Base-by-base conservation (phyloP, 352 stramenopile genomes). In the Phytophthora europaea region DNA sequence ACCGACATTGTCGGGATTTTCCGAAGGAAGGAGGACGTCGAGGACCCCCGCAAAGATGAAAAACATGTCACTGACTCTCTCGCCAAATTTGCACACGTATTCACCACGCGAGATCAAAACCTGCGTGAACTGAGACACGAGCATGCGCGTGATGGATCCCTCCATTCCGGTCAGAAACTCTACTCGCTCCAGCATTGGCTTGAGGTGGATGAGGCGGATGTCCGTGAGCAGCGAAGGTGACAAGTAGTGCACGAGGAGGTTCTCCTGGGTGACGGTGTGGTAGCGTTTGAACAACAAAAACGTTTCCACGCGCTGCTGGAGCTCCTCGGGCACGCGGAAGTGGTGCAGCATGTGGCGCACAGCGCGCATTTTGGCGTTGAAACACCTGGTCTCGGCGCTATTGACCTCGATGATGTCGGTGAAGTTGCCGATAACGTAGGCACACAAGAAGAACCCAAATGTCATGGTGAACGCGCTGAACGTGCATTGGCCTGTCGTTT, bases 381-480 rank as follows among this genome's bases (percentile, higher is more conserved):
- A 93, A 18, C 85, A 73, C 4, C 85, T 83, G 23, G 88, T 88
- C 34, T 89, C 83, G 4, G 76, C 80, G 18, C 87, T 83, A 28
- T 82, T 80, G 34, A 91, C 67, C 36, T 88, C 79, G 18, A 86
- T 89, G 3, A 82, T 87, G 57, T 93, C 83, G 0, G 78, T 65
- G 31, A 93, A 83, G 59, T 93, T 93, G 5, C 85, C 85, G 34
- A 93, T 76, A 10, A 93, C 80, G 53, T 93, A 93, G 20, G 85
- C 82, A 34, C 91, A 87, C 6, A 91, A 59, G 50, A 93, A 93
- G 34, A 93, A 90, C 1, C 85, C 85, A 1, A 50, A 74, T 4
- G 85, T 90, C 81, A 91, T 90, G 3, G 82, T 88, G 7, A 83
- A 22, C 7, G 89, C 73, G n/a, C 58, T 86, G 65, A 84, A 91